Evolutionary conservation across 257 asterid species (phyloP), one percentile per base, ranked within the genome.

Genomic region (Solanum appendiculatum): DNA sequence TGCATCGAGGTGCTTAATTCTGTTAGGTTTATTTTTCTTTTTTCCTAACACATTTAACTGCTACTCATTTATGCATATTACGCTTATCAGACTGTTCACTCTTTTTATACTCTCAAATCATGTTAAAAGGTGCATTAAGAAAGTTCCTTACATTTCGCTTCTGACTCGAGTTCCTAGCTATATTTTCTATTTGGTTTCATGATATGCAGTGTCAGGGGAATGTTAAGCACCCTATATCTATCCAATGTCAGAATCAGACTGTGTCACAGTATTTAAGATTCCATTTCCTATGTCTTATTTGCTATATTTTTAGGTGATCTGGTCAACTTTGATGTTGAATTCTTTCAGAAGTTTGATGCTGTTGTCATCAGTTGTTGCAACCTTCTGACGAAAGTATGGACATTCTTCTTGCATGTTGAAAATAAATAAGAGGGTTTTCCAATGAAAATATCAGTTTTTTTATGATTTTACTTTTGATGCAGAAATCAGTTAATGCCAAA

Each of bases 401-500:
- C 58, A 33, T 34, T 78, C 84, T 15, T 44, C 63, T 78, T 73
- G 54, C 69, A 37, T 74, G 27, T 69, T 23, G n/a, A 66, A 54
- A 44, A 25, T 84, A 13, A 39, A 11, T 10, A 13, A 75, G 83
- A 78, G 15, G 63, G 7, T 27, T 78, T 44, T 78, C 36, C 14
- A n/a, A 75, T 44, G 34, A 46, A 85, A 70, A 42, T 46, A 6
- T 10, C 13, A 25, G 15, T 78, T 39, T 46, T 68, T 64, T 9
- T 7, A 37, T 85, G 34, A 69, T 85, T 39, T 70, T 73, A 54
- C 20, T 78, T 58, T 44, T 51, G 63, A 18, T 78, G 84, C 98
- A 97, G 99, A 91, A 90, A 91, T 92, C 93, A 72, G 94, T 93
- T 75, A 95, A 97, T 73, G 98, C 91, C 81, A 95, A 94, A 92